These are phyloP conservation scores for Colletotrichum sp. DNA, from an alignment of 2,329 filamentous ascomycete genomes.

Conservation along the genomic window DNA sequence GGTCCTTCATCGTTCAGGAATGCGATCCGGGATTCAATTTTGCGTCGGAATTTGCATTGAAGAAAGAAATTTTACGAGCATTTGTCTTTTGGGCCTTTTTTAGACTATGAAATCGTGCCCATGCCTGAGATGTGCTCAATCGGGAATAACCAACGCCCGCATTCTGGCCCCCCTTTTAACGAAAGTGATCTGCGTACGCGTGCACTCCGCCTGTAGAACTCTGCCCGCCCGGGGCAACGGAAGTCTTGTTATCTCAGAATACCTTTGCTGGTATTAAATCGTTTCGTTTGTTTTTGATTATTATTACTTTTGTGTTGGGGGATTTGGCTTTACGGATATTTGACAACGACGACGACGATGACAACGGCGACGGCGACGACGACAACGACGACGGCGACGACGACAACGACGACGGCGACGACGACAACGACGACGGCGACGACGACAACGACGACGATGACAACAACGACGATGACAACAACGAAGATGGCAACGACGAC, in stretches of 20 bases:
- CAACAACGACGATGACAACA: too few relatives aligned
- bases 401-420: not conserved
- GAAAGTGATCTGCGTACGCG: not conserved
- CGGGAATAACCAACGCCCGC: not conserved
- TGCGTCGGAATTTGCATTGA: not conserved
- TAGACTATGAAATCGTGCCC: not conserved
- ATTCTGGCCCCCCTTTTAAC: not conserved
- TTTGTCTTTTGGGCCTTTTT: not conserved
- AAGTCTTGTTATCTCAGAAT: not conserved
- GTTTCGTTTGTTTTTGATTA: not conserved
- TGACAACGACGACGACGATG: not conserved
- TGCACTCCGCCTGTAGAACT: not conserved
- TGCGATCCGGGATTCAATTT: not conserved
- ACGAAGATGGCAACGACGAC: too few relatives aligned
- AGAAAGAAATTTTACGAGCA: not conserved
- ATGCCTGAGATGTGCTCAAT: not conserved
- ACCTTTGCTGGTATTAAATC: not conserved
- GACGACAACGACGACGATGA: too few relatives aligned
- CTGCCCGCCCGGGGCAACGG: not conserved
- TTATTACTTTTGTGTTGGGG: not conserved
- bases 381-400: not conserved
- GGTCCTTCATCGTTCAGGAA: not conserved
- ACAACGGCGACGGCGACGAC: too few relatives aligned
- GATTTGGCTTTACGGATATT: not conserved
- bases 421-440: not conserved